Base-by-base conservation (phyloP, 306 rosid genomes). In the Lathyrus sativus region DNA sequence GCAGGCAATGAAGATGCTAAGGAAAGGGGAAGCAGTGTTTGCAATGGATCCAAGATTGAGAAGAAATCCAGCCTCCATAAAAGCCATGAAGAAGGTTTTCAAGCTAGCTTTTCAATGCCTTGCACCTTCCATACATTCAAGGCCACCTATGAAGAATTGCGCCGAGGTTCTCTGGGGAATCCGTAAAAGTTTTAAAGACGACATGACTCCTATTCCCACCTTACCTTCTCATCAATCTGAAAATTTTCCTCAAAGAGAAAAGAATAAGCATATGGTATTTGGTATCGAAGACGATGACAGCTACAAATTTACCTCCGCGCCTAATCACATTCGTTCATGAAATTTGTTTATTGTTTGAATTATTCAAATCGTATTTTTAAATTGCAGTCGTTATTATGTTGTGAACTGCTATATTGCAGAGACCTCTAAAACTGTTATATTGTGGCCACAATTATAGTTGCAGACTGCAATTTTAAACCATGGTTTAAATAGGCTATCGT, bases 111-210 rank as follows among this genome's bases (percentile, higher is more conserved):
- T 62, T 9, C 79, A 67, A 78, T 95, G 99, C 85, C 83, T 90
- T 12, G 86, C 80, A 13, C 81, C 96, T 61, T 28, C 60, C 15
- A 87, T 82, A 80, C 84, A 77, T 14, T 82, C 90, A 14, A 72
- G 99, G 63, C 97, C 97, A 22, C 67, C 91, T 70, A 90, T 95
- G 99, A 88, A 84, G 86, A 71, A 35, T 19, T 90, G 97, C 54
- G 84, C 71, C n/a, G 99, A 90, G 76, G 74, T 81, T 54, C 77
- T 95, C 11, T 95, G 97, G 99, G 79, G 69, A 3, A 87, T 95
- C 37, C 83, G 99, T 2, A 90, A 90, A 56, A 85, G 65, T 28
- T 81, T 76, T 19, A 79, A 39, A 80, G 96, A 90, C 61, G 81
- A 42, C 60, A 58, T 76, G 57, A 14, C 66, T 45, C 66, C 87